A percentile compares a stretch with the other conserved stretches of the same genome.
phyloP scores from a whole-genome alignment of 177 flowering plant genomes.

The Vitis hybrid region DNA sequence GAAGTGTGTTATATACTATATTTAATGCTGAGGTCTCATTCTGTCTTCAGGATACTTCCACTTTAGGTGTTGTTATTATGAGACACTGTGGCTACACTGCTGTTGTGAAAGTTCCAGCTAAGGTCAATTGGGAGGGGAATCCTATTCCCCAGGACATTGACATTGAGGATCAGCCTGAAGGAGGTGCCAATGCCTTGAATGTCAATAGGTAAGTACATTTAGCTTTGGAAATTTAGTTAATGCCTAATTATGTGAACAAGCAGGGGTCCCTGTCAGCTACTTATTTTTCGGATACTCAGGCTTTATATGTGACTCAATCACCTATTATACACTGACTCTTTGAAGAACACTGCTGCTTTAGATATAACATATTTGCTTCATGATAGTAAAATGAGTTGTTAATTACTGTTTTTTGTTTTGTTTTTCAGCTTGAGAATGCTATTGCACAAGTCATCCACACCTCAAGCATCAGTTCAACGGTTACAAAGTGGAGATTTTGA shows the following conservation, averaged over 20 bases:
- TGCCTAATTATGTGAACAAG: not conserved
- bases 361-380: not conserved
- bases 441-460: constrained; percentile 62
- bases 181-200: constrained; percentile 93
- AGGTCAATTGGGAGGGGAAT: constrained; percentile 46
- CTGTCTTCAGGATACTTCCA: constrained; percentile 75
- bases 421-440: constrained; percentile 76
- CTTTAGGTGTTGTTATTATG: constrained; percentile 79
- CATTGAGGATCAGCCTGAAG: constrained; percentile 78
- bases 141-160: constrained; percentile 58
- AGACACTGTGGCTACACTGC: constrained; percentile 87
- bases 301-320: not conserved
- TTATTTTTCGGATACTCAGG: not conserved
- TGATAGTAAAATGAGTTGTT: not conserved
- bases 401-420: constrained; percentile 6
- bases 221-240: not conserved
- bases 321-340: not conserved
- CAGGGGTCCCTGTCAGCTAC: not conserved
- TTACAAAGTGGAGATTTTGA: constrained; percentile 43
- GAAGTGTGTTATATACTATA: not conserved
- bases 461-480: constrained; percentile 49
- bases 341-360: not conserved
- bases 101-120: constrained; percentile 64
- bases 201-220: constrained; percentile 61
- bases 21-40: constrained; percentile 13